Base-by-base conservation (phyloP, 2,329 filamentous ascomycete genomes). In the Hypoxylon sp. region DNA sequence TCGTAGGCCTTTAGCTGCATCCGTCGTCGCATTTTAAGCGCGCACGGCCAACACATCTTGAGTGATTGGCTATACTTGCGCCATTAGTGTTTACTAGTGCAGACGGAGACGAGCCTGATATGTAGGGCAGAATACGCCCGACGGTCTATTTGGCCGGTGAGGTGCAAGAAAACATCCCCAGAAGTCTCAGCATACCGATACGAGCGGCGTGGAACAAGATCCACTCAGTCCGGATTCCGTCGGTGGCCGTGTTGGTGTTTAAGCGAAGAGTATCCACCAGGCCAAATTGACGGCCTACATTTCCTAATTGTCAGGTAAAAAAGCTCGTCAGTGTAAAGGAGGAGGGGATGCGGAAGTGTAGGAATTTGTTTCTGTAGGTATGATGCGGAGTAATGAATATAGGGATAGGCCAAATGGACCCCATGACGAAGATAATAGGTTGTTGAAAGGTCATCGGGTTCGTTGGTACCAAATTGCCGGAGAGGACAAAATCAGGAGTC, bases 31-130 rank as follows among this genome's bases (percentile, higher is more conserved):
- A 57, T 57, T 22, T 46, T 57, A 61, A 56, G 55, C 63, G 54
- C 63, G 24, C 24, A n/a, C 22, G 14, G 37, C 35, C 58, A 58
- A 54, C 26, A 29, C n/a, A 42, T 33, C 4, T 48, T 17, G n/a
- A 14, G 29, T 39, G 56, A 65, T 58, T 57, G 58, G 64, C 5
- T 51, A 52, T 37, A 55, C 57, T 69, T 59, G 47, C 63, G 48
- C 63, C 42, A 48, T 31, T 52, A 52, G 52, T 39, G 22, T 37
- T 53, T 26, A 52, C 19, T 47, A 52, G 52, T 42, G 22, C 48
- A 11, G n/a, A 58, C 26, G 14, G 26, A 57, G 35, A 54, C 35
- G 51, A 47, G 37, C 14, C 19, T 62, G 11, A 48, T 31, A n/a
- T 22, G 52, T 52, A 53, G 35, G 52, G 39, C 22, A 37, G 46